Evolutionary conservation across 1,139 yeast genomes (phyloP).

Genomic region (Entelexis paramagnoliae): DNA sequence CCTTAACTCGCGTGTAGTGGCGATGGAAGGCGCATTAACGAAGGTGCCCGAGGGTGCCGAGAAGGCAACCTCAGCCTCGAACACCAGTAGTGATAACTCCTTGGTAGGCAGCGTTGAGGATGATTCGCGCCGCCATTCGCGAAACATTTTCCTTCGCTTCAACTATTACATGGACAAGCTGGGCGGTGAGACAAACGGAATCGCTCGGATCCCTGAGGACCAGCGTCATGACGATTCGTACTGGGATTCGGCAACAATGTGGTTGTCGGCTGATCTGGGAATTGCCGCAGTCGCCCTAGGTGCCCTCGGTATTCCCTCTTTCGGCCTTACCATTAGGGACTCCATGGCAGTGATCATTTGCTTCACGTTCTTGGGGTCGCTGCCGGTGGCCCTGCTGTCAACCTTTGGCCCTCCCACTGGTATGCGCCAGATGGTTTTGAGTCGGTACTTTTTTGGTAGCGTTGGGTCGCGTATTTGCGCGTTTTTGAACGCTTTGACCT

Average conservation of each 20-base stretch:
- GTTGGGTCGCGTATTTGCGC: slow-evolving; percentile 68
- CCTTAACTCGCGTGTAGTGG: not conserved
- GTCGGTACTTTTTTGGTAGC: slow-evolving; percentile 71
- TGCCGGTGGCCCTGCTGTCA: slow-evolving; percentile 76
- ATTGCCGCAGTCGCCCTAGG: slow-evolving; percentile 78
- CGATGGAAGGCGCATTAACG: not conserved
- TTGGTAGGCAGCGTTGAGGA: slow-evolving; percentile 7
- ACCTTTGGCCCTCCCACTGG: slow-evolving; percentile 78
- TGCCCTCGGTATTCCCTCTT: slow-evolving; percentile 53
- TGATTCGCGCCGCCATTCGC: slow-evolving; percentile 7
- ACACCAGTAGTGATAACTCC: slow-evolving; percentile 11
- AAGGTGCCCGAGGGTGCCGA: slow-evolving; percentile 1
- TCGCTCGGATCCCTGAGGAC: slow-evolving; percentile 57
- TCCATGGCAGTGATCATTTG: slow-evolving; percentile 53
- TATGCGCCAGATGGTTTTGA: slow-evolving; percentile 75
- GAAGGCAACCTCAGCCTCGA: slow-evolving; percentile 9
- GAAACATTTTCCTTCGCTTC: slow-evolving; percentile 16
- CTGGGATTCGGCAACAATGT: slow-evolving; percentile 72
- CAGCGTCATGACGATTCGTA: slow-evolving; percentile 55
- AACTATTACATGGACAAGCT: slow-evolving; percentile 21
- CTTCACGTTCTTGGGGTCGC: slow-evolving; percentile 60
- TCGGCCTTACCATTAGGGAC: slow-evolving; percentile 54
- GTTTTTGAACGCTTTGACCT: slow-evolving; percentile 65
- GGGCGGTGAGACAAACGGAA: slow-evolving; percentile 52
- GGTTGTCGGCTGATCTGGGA: slow-evolving; percentile 87